Base-by-base conservation (phyloP, 2,329 filamentous ascomycete species). In the Thelonectria olida region DNA sequence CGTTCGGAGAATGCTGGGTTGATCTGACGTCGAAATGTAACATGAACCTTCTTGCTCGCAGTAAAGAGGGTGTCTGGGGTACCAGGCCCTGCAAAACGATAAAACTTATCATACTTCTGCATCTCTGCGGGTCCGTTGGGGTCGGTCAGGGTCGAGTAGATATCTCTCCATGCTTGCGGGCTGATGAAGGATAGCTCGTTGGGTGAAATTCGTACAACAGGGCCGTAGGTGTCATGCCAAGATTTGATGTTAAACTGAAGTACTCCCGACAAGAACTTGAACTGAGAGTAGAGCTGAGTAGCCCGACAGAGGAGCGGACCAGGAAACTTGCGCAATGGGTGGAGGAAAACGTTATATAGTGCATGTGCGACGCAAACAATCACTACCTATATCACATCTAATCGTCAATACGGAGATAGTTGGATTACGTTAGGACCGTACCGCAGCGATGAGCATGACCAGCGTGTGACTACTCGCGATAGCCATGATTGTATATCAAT, bases 141-240 rank as follows among this genome's bases (percentile, higher is more conserved):
- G 3, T 5, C 9, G 20, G 19, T 6, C 10, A 23, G 39, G 15
- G 39, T 8, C 39, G 23, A 25, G 13, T 44, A 44, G 9, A 54
- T 47, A 13, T 54, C 51, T 15, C 47, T 54, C 51, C 51, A 54
- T 15, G 41, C 51, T 6, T 31, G 39, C 7, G 51, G 19, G 12
- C 44, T 44, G 9, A 44, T 45, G 23, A 54, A 54, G 1, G 51
- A 54, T 10, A 54, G 8, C 19, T 54, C 51, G n/a, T 54, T 27
- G 2, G 51, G 51, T 9, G 27, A 20, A n/a, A 54, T 8, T n/a
- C 51, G 51, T 2, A 54, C 51, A 9, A 54, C 51, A 13, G 20
- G 23, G 1, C 51, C 51, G 19, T 54, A 54, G n/a, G 36, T 47
- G 9, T 54, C 13, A 23, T 54, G 51, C 5, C 45, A 44, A 7